Evolutionary conservation across 306 rosid genomes (phyloP), one percentile per base, ranked within the genome.

Genomic region (Quercus suber): DNA sequence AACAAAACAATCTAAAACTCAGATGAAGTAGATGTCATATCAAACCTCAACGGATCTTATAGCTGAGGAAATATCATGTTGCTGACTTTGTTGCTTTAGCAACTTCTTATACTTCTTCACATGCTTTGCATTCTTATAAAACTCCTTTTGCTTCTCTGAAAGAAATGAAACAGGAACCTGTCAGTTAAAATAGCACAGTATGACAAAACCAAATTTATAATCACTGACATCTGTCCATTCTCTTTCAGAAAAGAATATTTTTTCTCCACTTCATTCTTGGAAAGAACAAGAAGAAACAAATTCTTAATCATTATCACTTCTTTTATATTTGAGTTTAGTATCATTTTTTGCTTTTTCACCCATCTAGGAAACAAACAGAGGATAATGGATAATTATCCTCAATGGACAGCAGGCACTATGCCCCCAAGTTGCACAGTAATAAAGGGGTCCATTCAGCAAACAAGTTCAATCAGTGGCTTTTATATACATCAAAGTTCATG

Each of bases 131-230:
- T 94, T 92, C 81, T 86, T 87, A 71, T 89, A 82, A 70, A 94
- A 84, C 86, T 92, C 98, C 64, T 84, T 88, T 41, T 92, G 89
- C 80, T 89, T 92, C 78, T 94, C 96, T 94, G 91, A 75, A 70
- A 82, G 61, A 35, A 73, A 37, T 37, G 21, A 84, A 71, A 78
- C 7, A 27, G 18, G 51, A 71, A 37, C 77, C 78, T 19, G 27
- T 63, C 79, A 69, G 33, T 75, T 60, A 69, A 28, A 6, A 53
- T 10, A 35, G 9, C 1, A 4, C 28, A 59, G 13, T 20, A 57
- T 30, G 33, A 41, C 61, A 68, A 11, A 67, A 41, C 21, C 63
- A 70, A 78, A 61, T 61, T 70, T 30, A 18, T 20, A 77, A 35
- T 55, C 57, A 18, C 41, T 6, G 13, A n/a, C 51, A 52, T 27